phyloP scores from a whole-genome alignment of 768 basidiomycete species.

The Macrolepiota fuliginosa region DNA sequence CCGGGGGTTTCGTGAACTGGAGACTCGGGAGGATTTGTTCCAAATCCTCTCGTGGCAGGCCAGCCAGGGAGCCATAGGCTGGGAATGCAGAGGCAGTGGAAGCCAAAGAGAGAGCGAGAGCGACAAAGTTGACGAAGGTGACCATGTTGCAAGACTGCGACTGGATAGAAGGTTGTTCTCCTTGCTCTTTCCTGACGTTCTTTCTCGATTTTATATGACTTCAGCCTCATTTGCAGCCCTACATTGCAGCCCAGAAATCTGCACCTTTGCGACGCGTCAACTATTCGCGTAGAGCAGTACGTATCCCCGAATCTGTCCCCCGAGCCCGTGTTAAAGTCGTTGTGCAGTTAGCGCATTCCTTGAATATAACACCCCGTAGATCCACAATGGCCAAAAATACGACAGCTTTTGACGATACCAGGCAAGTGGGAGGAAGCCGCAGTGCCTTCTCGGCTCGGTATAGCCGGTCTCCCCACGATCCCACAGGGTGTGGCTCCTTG shows the following conservation, averaged over 20 bases:
- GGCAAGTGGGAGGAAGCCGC: too few relatives aligned
- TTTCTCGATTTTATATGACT: not conserved
- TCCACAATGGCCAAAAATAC: not conserved
- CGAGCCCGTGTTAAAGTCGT: not conserved
- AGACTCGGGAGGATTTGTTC: slow-evolving; percentile 3
- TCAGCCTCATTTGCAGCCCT: not conserved
- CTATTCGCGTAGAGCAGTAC: too few relatives aligned
- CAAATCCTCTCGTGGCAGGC: slow-evolving; percentile 8
- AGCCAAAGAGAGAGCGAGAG: not conserved
- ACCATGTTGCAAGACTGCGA: not conserved
- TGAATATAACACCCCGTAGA: not conserved
- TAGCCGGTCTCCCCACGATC: too few relatives aligned
- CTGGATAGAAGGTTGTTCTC: not conserved
- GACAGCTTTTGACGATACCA: too few relatives aligned
- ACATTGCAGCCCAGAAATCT: not conserved
- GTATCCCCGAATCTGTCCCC: not conserved
- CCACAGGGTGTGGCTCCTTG: too few relatives aligned
- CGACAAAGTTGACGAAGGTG: not conserved
- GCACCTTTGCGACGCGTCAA: not conserved
- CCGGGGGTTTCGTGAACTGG: not conserved
- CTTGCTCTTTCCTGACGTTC: not conserved
- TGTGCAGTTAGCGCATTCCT: not conserved
- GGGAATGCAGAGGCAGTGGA: slow-evolving; percentile 10
- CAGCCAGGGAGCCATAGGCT: slow-evolving; percentile 12
- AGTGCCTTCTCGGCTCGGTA: too few relatives aligned